Percentiles rank a stretch among this genome's conserved stretches.
Conservation (phyloP, 176 grass and related monocot species). For the Carex cristatella region DNA sequence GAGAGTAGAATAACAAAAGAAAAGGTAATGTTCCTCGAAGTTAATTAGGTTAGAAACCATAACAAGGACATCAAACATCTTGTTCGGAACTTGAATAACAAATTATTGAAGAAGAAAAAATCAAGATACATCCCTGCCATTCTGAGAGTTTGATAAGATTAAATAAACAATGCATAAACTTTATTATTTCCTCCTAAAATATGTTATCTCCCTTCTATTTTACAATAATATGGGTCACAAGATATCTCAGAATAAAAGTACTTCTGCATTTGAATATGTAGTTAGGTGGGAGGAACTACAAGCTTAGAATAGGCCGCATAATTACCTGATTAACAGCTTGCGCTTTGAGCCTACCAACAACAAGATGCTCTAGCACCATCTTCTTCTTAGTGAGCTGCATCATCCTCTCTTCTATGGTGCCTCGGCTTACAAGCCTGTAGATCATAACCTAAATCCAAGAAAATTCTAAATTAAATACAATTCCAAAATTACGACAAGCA, state of each 20-base stretch:
- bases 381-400: conserved; percentile 99
- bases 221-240: not conserved
- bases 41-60: conserved; percentile 7
- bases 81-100: not conserved
- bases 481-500: not conserved
- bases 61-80: not conserved
- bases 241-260: not conserved
- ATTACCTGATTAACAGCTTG: conserved; percentile 96
- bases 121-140: not conserved
- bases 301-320: not conserved
- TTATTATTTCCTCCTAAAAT: not conserved
- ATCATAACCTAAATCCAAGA: conserved; percentile 89
- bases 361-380: conserved; percentile 95
- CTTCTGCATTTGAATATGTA: not conserved
- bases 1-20: not conserved
- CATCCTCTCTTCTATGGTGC: conserved; percentile 99
- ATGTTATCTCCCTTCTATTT: not conserved
- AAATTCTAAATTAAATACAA: conserved; percentile 7
- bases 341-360: conserved; percentile 85
- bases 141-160: not conserved
- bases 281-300: not conserved
- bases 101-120: not conserved
- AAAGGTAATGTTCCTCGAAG: conserved; percentile 11
- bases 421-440: conserved; percentile 97
- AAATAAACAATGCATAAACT: conserved; percentile 17